Conservation (phyloP, 768 basidiomycete genomes). For the Pleurotus cornucopiae region DNA sequence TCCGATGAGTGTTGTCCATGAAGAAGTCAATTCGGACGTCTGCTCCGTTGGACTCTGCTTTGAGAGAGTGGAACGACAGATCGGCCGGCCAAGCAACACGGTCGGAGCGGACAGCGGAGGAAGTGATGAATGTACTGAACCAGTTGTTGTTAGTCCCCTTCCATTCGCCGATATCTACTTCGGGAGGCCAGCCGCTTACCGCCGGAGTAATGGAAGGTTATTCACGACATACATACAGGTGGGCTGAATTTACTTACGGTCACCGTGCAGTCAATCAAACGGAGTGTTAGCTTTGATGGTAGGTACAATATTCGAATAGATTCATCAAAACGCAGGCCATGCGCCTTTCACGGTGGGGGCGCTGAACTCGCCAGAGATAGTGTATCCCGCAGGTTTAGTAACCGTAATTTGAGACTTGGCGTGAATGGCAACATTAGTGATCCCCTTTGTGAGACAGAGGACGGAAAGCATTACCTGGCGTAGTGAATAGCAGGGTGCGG, state of each 20-base stretch:
- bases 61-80: slow-evolving; percentile 36
- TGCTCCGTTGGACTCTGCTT: slow-evolving; percentile 30
- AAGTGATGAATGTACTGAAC: slow-evolving; percentile 43
- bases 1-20: slow-evolving; percentile 30
- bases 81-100: slow-evolving; percentile 38
- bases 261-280: slow-evolving; percentile 17
- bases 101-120: slow-evolving; percentile 33
- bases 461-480: slow-evolving; percentile 21
- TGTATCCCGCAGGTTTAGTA: slow-evolving; percentile 29
- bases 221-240: too few species aligned
- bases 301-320: not conserved
- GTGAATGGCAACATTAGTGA: slow-evolving; percentile 24
- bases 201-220: slow-evolving; percentile 17
- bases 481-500: slow-evolving; percentile 41
- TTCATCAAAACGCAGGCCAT: slow-evolving; percentile 42
- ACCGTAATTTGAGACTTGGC: slow-evolving; percentile 39
- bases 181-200: slow-evolving; percentile 39
- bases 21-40: slow-evolving; percentile 38
- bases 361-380: slow-evolving; percentile 39
- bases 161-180: slow-evolving; percentile 41
- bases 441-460: not conserved
- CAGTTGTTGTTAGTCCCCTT: slow-evolving; percentile 40
- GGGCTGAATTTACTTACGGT: slow-evolving; percentile 17
- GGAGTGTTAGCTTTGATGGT: not conserved
- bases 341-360: slow-evolving; percentile 34